A percentile compares a stretch with the other conserved stretches of the same genome.
Conservation (phyloP, 441 rosid genomes). For the Gossypium trilobum region DNA sequence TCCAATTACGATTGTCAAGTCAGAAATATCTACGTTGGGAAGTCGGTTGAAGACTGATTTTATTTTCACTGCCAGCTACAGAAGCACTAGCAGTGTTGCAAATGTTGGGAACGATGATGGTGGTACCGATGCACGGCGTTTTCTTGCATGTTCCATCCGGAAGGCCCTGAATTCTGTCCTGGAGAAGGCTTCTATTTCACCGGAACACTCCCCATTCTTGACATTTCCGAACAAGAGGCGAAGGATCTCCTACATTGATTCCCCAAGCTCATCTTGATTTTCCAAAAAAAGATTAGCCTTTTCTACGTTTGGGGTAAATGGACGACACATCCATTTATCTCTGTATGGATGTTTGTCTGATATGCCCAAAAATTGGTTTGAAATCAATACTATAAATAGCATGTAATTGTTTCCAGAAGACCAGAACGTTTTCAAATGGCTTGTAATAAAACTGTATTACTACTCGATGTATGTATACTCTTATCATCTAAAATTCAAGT, state of each 20-base stretch:
- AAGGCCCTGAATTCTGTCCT: constrained; percentile 37
- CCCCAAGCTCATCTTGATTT: constrained; percentile 39
- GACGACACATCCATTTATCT: neutral
- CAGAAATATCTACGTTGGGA: constrained; percentile 46
- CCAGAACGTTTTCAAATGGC: neutral
- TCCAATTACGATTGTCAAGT: constrained; percentile 28
- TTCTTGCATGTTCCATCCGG: constrained; percentile 27
- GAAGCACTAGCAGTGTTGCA: constrained; percentile 8
- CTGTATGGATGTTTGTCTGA: neutral
- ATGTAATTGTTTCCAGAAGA: neutral
- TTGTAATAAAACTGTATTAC: neutral
- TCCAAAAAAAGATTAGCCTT: constrained; percentile 17
- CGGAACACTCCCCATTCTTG: constrained; percentile 38
- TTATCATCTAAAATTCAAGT: no score
- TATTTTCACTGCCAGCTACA: constrained; percentile 23
- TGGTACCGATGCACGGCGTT: constrained; percentile 13
- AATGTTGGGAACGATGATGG: neutral
- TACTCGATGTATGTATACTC: no score
- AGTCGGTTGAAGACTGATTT: constrained; percentile 38
- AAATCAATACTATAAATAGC: neutral
- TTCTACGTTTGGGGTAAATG: neutral
- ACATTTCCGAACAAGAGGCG: constrained; percentile 41
- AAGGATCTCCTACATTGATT: constrained; percentile 34
- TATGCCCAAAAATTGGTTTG: constrained; percentile 3
- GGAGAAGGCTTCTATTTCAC: constrained; percentile 31